phyloP scores from a whole-genome alignment of 495 filamentous ascomycete genomes.

The Cercophora scortea region DNA sequence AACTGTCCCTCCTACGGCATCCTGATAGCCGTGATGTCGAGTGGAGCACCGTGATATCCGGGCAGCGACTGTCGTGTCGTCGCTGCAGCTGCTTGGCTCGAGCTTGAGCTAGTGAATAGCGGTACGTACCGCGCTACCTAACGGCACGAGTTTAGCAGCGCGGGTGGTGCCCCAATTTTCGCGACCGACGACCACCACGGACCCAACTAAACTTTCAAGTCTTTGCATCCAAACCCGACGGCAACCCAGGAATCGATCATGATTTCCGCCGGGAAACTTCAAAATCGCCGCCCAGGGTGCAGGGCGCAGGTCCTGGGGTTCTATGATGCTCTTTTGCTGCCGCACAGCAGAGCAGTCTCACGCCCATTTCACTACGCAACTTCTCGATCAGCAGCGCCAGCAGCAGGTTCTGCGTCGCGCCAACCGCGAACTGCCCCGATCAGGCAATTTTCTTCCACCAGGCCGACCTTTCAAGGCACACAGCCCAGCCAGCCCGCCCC shows the following conservation, averaged over 20 bases:
- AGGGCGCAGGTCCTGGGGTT: constrained; percentile 38
- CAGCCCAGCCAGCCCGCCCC: not conserved
- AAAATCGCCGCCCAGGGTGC: constrained; percentile 41
- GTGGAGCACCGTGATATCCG: too few species aligned
- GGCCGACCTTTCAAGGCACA: constrained; percentile 12
- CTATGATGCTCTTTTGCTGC: constrained; percentile 32
- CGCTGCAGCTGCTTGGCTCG: not conserved
- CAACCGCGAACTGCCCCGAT: constrained; percentile 10
- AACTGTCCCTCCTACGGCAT: too few species aligned
- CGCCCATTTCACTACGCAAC: constrained; percentile 13
- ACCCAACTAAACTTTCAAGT: not conserved
- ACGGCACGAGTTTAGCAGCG: not conserved
- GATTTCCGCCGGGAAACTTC: constrained; percentile 38
- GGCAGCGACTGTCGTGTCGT: too few species aligned
- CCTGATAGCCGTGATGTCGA: too few species aligned
- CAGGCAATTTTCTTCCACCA: constrained; percentile 33
- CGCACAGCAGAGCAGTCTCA: constrained; percentile 6
- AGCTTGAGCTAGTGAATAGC: not conserved
- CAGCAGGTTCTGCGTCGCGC: constrained; percentile 8
- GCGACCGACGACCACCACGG: not conserved
- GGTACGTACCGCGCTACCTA: too few species aligned
- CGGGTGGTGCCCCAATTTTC: not conserved
- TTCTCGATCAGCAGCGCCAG: not conserved
- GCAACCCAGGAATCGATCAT: constrained; percentile 27
- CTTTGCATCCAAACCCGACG: not conserved